Evolutionary conservation across 495 filamentous ascomycete species (phyloP).

Genomic region (Penicillium angulare): DNA sequence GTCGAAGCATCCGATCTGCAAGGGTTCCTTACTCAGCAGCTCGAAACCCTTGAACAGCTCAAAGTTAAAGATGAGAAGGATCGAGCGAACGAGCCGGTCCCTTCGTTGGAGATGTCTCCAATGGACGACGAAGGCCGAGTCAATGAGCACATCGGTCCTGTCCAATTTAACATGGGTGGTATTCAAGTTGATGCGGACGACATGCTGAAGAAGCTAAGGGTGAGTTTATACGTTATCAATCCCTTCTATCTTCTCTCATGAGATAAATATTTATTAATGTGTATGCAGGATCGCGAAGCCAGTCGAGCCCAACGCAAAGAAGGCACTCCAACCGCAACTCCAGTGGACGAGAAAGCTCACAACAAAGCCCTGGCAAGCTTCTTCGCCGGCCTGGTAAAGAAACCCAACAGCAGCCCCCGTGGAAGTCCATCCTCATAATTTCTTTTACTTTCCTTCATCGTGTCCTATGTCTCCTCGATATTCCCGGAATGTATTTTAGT

Average conservation of each 20-base stretch:
- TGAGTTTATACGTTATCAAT: no score
- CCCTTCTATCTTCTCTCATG: background rate
- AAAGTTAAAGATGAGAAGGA: constrained; percentile 63
- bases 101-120: constrained; percentile 46
- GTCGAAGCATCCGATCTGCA: constrained; percentile 76
- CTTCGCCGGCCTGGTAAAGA: constrained; percentile 66
- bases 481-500: constrained; percentile 33
- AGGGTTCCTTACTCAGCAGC: constrained; percentile 69
- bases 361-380: constrained; percentile 68
- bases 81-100: constrained; percentile 36
- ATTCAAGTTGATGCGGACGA: constrained; percentile 97
- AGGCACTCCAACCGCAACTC: constrained; percentile 24
- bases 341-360: constrained; percentile 58
- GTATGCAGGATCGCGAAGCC: constrained; percentile 53
- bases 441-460: constrained; percentile 5
- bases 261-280: constrained; percentile 15
- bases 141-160: constrained; percentile 88
- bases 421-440: constrained; percentile 40
- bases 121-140: constrained; percentile 58
- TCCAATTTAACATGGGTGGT: constrained; percentile 96
- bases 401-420: constrained; percentile 43
- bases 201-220: constrained; percentile 85
- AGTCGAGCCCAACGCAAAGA: constrained; percentile 50
- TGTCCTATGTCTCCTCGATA: background rate
- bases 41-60: constrained; percentile 68